phyloP scores from a whole-genome alignment of 768 basidiomycete species.

The Boletus pseudo-olivaceus region DNA sequence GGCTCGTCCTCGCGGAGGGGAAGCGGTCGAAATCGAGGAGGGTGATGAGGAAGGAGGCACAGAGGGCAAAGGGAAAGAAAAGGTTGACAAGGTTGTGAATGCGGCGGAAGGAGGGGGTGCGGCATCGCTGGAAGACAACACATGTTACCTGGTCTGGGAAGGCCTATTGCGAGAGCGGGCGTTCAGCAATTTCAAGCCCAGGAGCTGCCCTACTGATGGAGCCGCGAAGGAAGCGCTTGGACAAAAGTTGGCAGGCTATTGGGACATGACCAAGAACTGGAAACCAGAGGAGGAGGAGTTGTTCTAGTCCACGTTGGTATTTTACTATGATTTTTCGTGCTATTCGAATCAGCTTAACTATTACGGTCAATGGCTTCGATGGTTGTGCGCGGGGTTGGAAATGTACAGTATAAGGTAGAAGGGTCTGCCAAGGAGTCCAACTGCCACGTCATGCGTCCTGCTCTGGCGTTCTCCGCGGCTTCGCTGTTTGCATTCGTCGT shows the following conservation, averaged over 20 bases:
- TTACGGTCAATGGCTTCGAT: neutral
- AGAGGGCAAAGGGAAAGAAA: slow-evolving; percentile 28
- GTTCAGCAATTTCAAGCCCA: slow-evolving; percentile 78
- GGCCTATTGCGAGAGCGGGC: slow-evolving; percentile 80
- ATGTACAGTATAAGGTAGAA: neutral
- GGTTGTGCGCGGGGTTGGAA: slow-evolving; percentile 3
- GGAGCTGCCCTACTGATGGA: slow-evolving; percentile 78
- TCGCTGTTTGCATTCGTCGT: slow-evolving; percentile 1
- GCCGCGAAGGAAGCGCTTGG: slow-evolving; percentile 86
- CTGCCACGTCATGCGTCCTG: slow-evolving; percentile 5
- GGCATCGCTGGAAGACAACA: slow-evolving; percentile 75
- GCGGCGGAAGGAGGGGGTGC: slow-evolving; percentile 12
- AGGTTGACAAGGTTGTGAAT: slow-evolving; percentile 29
- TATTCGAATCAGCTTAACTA: neutral
- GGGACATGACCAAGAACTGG: slow-evolving; percentile 94
- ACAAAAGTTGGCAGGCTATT: slow-evolving; percentile 80
- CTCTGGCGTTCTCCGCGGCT: neutral
- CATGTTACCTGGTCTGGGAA: slow-evolving; percentile 91
- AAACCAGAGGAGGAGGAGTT: slow-evolving; percentile 77
- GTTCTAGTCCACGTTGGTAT: slow-evolving; percentile 37
- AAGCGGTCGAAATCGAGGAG: slow-evolving; percentile 66
- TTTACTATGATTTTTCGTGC: neutral
- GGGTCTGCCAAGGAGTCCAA: neutral
- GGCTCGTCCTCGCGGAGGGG: slow-evolving; percentile 71
- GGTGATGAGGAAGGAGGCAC: slow-evolving; percentile 42